A percentile compares a stretch with the other conserved stretches of the same genome.
phyloP scores from a whole-genome alignment of 192 early-diverging fungal genomes.

The Linnemannia exigua region DNA sequence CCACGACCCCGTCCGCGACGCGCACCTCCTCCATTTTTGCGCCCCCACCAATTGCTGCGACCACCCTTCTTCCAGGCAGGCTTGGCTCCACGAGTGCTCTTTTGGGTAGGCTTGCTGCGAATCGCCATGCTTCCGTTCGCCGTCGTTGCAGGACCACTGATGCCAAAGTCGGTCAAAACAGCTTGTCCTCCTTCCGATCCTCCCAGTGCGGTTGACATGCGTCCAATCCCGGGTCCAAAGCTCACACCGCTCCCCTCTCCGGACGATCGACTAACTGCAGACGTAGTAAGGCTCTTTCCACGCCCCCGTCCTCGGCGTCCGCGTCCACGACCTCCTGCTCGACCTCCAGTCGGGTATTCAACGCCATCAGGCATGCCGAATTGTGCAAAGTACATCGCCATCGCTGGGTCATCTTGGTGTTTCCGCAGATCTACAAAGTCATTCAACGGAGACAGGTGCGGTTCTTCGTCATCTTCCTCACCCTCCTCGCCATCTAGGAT shows the following conservation, averaged over 20 bases:
- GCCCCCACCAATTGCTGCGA: not conserved
- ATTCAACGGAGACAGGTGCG: constrained; percentile 25
- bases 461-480: constrained; percentile 5
- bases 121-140: constrained; percentile 44
- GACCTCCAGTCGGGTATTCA: not conserved
- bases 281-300: not conserved
- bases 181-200: not conserved
- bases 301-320: constrained; percentile 22
- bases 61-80: constrained; percentile 1
- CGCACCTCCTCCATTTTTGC: constrained; percentile 10
- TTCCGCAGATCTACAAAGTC: constrained; percentile 46
- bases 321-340: constrained; percentile 4
- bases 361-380: constrained; percentile 18
- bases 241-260: not conserved
- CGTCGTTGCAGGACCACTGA: constrained; percentile 14
- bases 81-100: not conserved
- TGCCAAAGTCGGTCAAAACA: constrained; percentile 15
- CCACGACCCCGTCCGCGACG: constrained; percentile 23
- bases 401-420: constrained; percentile 32
- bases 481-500: not conserved
- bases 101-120: constrained; percentile 38
- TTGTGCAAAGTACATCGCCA: constrained; percentile 56
- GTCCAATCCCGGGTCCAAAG: constrained; percentile 31
- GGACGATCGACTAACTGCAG: not conserved
- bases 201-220: not conserved